Evolutionary conservation across 768 basidiomycete genomes (phyloP), one percentile per base, ranked within the genome.

Genomic region (Sporobolomyces pararoseus): DNA sequence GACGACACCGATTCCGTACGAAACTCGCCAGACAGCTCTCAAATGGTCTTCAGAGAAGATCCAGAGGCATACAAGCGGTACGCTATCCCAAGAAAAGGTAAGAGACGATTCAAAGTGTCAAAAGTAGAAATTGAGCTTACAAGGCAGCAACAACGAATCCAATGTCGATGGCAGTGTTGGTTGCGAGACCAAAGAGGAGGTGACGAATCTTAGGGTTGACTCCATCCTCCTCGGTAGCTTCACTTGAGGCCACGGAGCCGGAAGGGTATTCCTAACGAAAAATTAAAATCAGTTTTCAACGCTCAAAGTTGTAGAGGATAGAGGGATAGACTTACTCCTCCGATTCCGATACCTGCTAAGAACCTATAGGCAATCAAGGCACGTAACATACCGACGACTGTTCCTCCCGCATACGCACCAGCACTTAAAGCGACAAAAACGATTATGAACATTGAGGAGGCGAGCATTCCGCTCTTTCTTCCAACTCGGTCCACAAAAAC

Each of bases 351-450:
- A 44, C 94, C 94, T 52, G 93, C 83, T 2, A 96, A 79, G 82
- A 94, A 94, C 10, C 91, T 86, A 81, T 87, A 90, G 23, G 86
- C 88, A 54, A 82, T 84, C 14, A 96, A 84, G 84, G 93, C 91
- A 47, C 85, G 82, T 61, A 94, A 81, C 77, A 90, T 81, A 2
- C 91, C 91, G 31, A 79, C 74, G n/a, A 88, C 76, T 66, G 85
- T 88, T 32, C 85, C 84, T 76, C 89, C 82, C 0, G 89, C 89
- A 60, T 85, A 83, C 4, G 91, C 89, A 27, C 90, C 86, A 81
- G 86, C 89, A 27, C 90, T 60, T 1, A 75, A 60, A 21, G 63
- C 75, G 23, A 64, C 63, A 13, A 77, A 69, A 16, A 68, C 72
- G 39, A 42, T 17, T 42, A 17, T 42, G 39, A 42, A 42, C 39